These are phyloP conservation scores for Incumbomyces lentus DNA, from an alignment of 2,329 filamentous ascomycete species.

Conservation along the genomic window DNA sequence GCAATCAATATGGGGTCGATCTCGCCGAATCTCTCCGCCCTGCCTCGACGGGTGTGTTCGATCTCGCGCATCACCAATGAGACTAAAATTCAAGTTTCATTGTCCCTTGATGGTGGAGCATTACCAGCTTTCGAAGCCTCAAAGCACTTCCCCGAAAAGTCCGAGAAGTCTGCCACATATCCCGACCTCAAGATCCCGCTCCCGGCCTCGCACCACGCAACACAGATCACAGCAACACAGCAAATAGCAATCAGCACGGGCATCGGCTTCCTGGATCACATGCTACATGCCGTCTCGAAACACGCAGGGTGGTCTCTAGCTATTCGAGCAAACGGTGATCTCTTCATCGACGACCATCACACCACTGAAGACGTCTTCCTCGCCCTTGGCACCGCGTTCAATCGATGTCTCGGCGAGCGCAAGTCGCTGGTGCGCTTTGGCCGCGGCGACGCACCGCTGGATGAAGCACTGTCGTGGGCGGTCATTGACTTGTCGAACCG, in stretches of 20 bases:
- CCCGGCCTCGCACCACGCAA: conserved; percentile 57
- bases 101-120: conserved; percentile 82
- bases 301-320: conserved; percentile 89
- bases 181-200: conserved; percentile 36
- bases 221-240: conserved; percentile 74
- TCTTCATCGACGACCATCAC: conserved; percentile 98
- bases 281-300: conserved; percentile 94
- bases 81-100: conserved; percentile 86
- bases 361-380: conserved; percentile 93
- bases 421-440: conserved; percentile 83
- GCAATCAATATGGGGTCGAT: conserved; percentile 14
- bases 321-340: conserved; percentile 73
- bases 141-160: conserved; percentile 14
- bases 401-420: conserved; percentile 63
- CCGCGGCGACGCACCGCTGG: conserved; percentile 81
- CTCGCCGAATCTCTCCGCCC: conserved; percentile 4
- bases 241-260: conserved; percentile 81
- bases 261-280: conserved; percentile 96
- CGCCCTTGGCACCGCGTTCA: conserved; percentile 78
- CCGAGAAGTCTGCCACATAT: conserved; percentile 24
- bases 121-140: conserved; percentile 17
- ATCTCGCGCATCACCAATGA: conserved; percentile 91
- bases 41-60: conserved; percentile 59
- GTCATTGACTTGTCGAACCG: conserved; percentile 93
- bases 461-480: conserved; percentile 86